Conservation (phyloP, 805 yeast genomes). For the Zygosaccharomyces rouxii region DNA sequence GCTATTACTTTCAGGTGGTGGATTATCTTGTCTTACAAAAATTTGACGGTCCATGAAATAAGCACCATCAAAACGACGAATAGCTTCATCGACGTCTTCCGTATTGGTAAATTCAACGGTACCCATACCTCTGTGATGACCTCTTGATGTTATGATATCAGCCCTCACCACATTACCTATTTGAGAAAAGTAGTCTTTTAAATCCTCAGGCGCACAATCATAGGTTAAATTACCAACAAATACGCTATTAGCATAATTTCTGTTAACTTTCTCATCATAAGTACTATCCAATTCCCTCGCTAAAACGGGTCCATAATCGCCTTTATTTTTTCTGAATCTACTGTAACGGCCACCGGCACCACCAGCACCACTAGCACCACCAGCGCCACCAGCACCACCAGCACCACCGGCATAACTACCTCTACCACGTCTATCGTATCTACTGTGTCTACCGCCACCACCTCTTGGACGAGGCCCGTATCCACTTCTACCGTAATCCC, state of each 20-base stretch:
- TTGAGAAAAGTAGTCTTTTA: conserved; percentile 52
- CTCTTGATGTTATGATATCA: conserved; percentile 70
- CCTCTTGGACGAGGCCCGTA: conserved; percentile 37
- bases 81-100: conserved; percentile 67
- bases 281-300: conserved; percentile 21
- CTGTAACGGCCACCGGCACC: conserved; percentile 24
- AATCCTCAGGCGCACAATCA: conserved; percentile 52
- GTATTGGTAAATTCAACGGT: conserved; percentile 75
- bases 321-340: conserved; percentile 21
- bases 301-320: conserved; percentile 18
- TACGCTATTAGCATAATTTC: conserved; percentile 62
- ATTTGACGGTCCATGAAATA: conserved; percentile 68
- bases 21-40: conserved; percentile 84
- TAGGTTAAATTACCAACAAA: conserved; percentile 71
- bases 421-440: conserved; percentile 31
- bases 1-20: conserved; percentile 53
- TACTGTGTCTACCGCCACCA: conserved; percentile 33
- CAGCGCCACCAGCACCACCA: too few species aligned
- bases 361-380: conserved; percentile 19
- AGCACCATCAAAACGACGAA: conserved; percentile 59
- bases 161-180: conserved; percentile 69
- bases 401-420: conserved; percentile 31
- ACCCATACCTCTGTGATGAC: conserved; percentile 83
- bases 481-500: conserved; percentile 36
- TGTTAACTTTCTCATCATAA: conserved; percentile 39